Evolutionary conservation across 2,329 filamentous ascomycete species (phyloP), one percentile per base, ranked within the genome.

Genomic region (Xylaria sp.): DNA sequence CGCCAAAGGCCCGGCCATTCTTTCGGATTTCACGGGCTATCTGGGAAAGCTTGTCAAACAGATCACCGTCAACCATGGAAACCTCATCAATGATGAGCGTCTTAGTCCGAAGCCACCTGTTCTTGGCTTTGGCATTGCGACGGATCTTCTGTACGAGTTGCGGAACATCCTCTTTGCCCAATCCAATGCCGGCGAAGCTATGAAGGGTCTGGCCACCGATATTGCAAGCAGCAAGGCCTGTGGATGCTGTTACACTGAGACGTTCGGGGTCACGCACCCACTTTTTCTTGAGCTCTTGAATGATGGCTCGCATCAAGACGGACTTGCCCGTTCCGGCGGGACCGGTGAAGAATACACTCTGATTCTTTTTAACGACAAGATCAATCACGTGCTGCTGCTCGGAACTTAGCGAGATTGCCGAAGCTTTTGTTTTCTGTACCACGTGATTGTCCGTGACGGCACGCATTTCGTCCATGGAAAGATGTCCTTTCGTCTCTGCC

Each of bases 261-360:
- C 92, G 86, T 74, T 97, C 95, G 0, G 90, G 88, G 67, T 97
- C 92, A 52, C 85, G 84, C 2, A 78, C 80, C 75, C 90, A 90
- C 73, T 96, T 97, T 66, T 86, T 87, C 63, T 90, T 91, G 53
- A 99, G 75, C 3, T 91, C 87, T 4, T 85, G 80, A 70, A 99
- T 98, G 64, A 98, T 97, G 67, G 96, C 89, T 67, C 94, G 87
- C 84, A 99, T 92, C 60, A 99, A 79, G 3, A 99, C 94, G 1
- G 95, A 99, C 81, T 99, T 99, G 76, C 95, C 95, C 4, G 95
- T 97, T 82, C 90, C 93, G 61, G 95, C 95, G 62, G 95, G 96
- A 70, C 95, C 95, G 0, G 95, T 99, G 76, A 99, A 99, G 80
- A 99, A 99, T 2, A 97, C 94, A 70, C 94, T 98, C 75, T 93